Conservation (phyloP, 202 grass and related monocot species). For the Bolboschoenoplectus hybrid region DNA sequence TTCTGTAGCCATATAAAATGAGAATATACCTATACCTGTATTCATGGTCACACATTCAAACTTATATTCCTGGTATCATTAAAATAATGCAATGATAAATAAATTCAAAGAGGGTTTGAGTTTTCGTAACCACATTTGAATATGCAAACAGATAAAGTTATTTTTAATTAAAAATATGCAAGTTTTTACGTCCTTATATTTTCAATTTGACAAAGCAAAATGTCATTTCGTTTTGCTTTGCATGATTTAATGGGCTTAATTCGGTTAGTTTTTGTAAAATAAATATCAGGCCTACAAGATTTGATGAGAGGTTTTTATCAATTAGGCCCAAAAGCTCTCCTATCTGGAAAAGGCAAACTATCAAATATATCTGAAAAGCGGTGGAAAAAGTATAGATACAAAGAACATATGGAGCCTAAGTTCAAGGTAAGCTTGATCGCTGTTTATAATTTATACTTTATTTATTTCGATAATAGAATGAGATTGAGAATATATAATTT, state of each 20-base stretch:
- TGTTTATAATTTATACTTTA: too few relatives aligned
- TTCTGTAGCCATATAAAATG: background rate
- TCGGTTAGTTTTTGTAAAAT: background rate
- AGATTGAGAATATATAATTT: too few relatives aligned
- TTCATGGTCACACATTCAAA: background rate
- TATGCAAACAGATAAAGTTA: background rate
- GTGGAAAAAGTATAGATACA: background rate
- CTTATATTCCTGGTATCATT: background rate
- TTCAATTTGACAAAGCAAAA: background rate
- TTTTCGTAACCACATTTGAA: background rate
- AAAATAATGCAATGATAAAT: background rate
- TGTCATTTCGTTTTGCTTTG: background rate
- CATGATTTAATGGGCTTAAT: background rate
- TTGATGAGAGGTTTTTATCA: background rate
- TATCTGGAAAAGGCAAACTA: background rate
- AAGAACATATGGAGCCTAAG: background rate
- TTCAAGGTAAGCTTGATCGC: background rate
- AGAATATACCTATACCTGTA: background rate
- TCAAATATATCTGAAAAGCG: background rate
- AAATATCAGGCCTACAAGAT: slow-evolving; percentile 11
- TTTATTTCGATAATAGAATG: too few relatives aligned
- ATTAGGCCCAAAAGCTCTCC: slow-evolving; percentile 13
- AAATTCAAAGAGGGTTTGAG: background rate
- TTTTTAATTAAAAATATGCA: background rate
- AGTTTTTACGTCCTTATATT: background rate